phyloP scores from a whole-genome alignment of 495 filamentous ascomycete species.

The Bacidia rubella region DNA sequence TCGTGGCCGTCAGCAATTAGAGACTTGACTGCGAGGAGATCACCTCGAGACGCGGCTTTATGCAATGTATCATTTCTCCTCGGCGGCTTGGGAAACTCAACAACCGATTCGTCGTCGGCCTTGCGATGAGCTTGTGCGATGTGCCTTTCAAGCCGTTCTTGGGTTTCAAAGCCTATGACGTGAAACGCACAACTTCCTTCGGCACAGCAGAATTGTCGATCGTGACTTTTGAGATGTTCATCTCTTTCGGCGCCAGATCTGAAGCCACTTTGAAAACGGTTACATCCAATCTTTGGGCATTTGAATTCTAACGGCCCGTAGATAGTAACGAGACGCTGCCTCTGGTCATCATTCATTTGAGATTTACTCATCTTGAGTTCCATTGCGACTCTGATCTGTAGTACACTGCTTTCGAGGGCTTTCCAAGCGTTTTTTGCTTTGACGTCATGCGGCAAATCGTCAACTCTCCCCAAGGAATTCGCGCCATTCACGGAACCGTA shows the following conservation, averaged over 20 bases:
- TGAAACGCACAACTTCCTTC: not conserved
- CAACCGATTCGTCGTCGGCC: not conserved
- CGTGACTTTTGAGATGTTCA: not conserved
- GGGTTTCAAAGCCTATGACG: not conserved
- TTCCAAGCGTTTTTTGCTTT: not conserved
- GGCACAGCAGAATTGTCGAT: not conserved
- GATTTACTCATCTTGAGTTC: not conserved
- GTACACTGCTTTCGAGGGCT: not conserved
- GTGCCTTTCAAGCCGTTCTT: not conserved
- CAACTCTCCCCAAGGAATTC: not conserved
- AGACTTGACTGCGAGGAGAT: not conserved
- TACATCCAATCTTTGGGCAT: not conserved
- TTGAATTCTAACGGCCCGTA: not conserved
- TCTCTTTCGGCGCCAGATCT: not conserved
- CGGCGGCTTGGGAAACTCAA: not conserved
- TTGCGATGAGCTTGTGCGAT: not conserved
- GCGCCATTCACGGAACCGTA: not conserved
- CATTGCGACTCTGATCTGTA: not conserved
- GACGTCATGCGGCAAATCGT: not conserved
- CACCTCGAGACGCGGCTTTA: not conserved
- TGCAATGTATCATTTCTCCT: not conserved
- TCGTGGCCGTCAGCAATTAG: not conserved
- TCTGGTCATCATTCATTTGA: not conserved
- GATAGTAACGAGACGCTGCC: not conserved
- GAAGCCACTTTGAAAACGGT: not conserved